Conservation (phyloP, 768 basidiomycete genomes). For the Pluteus cervinus region DNA sequence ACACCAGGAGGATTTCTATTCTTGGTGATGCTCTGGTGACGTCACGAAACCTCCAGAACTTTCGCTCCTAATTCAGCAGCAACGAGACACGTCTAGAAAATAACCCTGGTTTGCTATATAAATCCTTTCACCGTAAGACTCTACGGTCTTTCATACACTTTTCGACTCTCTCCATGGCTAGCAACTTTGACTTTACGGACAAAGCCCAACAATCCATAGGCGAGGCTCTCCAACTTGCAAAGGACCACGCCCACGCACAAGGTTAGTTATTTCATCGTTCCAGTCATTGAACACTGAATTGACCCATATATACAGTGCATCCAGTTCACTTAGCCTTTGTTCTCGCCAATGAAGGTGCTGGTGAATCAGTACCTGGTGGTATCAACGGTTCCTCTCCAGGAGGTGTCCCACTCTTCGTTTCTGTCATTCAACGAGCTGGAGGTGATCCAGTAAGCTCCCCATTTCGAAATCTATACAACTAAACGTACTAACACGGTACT, state of each 20-base stretch:
- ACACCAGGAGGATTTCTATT: too few species aligned
- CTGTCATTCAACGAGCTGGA: constrained; percentile 77
- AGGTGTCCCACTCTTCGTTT: constrained; percentile 61
- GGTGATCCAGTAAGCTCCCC: constrained; percentile 65
- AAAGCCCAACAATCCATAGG: constrained; percentile 67
- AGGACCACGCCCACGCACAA: constrained; percentile 79
- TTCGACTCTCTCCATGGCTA: constrained; percentile 30
- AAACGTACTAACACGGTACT: constrained; percentile 4
- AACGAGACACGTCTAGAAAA: too few species aligned
- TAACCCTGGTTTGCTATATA: too few species aligned
- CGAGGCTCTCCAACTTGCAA: constrained; percentile 74
- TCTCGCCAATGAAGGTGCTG: constrained; percentile 64
- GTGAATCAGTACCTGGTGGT: constrained; percentile 27
- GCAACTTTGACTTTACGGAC: constrained; percentile 80
- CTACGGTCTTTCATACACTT: constrained; percentile 1
- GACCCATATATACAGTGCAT: constrained; percentile 41
- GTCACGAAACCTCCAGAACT: constrained; percentile 4
- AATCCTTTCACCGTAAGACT: too few species aligned
- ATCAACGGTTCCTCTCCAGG: constrained; percentile 17
- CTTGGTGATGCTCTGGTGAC: constrained; percentile 2
- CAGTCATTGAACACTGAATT: neutral
- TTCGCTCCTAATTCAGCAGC: neutral
- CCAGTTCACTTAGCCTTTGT: constrained; percentile 82
- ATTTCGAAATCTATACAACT: neutral
- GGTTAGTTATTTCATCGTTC: constrained; percentile 34